Evolutionary conservation across 768 basidiomycete genomes (phyloP).

Genomic region (Pisolithus microcarpus): DNA sequence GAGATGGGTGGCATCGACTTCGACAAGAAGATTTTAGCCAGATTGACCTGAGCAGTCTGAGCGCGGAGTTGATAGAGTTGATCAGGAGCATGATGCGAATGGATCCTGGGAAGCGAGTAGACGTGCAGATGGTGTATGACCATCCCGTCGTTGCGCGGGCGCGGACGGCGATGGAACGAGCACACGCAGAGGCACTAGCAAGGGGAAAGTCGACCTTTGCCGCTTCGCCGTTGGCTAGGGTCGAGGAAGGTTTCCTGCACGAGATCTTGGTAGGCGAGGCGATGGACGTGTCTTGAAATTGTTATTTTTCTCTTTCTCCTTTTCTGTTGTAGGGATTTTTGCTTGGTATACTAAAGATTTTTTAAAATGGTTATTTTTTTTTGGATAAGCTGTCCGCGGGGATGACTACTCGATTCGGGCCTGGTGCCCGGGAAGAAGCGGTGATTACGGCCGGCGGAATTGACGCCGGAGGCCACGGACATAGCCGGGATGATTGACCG

Average conservation of each 20-base stretch:
- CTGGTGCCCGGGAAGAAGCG: too few relatives aligned
- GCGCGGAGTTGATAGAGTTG: constrained; percentile 57
- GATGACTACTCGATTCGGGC: too few relatives aligned
- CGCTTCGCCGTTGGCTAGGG: constrained; percentile 59
- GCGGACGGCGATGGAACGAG: constrained; percentile 54
- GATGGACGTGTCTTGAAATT: too few relatives aligned
- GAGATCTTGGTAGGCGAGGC: constrained; percentile 38
- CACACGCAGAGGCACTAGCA: constrained; percentile 30
- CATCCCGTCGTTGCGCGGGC: constrained; percentile 63
- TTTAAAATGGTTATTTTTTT: too few relatives aligned
- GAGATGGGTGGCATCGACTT: constrained; percentile 89
- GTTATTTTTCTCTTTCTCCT: too few relatives aligned
- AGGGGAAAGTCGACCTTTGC: constrained; percentile 39
- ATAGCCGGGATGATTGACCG: too few relatives aligned
- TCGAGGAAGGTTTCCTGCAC: constrained; percentile 55
- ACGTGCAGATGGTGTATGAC: constrained; percentile 46
- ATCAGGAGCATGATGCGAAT: constrained; percentile 75
- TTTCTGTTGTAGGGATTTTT: too few relatives aligned
- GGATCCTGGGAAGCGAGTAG: constrained; percentile 53
- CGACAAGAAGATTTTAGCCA: constrained; percentile 88
- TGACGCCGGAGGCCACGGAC: too few relatives aligned
- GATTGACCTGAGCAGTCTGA: constrained; percentile 55
- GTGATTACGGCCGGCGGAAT: too few relatives aligned
- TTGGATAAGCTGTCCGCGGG: too few relatives aligned
- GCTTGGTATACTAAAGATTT: too few relatives aligned